A percentile compares a stretch with the other conserved stretches of the same genome.
Conservation (phyloP, 208 protist species). For the Acanthamoeba triangularis region DNA sequence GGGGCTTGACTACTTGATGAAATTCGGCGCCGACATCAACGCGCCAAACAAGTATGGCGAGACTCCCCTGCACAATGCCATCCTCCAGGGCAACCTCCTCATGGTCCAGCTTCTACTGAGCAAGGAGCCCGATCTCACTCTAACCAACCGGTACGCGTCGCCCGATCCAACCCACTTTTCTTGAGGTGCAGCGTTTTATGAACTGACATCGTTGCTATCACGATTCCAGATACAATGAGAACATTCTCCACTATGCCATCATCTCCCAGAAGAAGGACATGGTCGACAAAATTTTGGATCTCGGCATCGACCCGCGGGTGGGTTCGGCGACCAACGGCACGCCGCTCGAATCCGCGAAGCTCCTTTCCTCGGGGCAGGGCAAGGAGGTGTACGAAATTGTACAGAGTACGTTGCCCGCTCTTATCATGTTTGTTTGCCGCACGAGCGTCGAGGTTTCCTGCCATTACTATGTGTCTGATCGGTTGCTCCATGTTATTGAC, state of each 20-base stretch:
- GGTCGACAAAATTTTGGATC: constrained; percentile 53
- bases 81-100: not conserved
- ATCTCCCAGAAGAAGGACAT: not conserved
- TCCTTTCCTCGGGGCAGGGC: not conserved
- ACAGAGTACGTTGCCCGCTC: not conserved
- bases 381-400: constrained; percentile 38
- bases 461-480: too few species aligned
- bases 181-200: not conserved
- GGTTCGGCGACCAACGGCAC: constrained; percentile 15
- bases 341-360: constrained; percentile 21
- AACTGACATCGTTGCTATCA: not conserved
- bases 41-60: constrained; percentile 58
- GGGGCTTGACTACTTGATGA: constrained; percentile 21
- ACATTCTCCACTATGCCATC: constrained; percentile 40
- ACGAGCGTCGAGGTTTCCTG: not conserved
- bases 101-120: constrained; percentile 1
- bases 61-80: constrained; percentile 30
- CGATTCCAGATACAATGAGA: not conserved
- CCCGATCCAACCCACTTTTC: not conserved
- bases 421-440: not conserved
- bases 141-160: not conserved
- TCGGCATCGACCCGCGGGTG: constrained; percentile 40
- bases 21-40: constrained; percentile 50
- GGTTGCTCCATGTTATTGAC: too few species aligned
- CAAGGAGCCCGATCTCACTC: not conserved